Conservation (phyloP, 441 rosid genomes). For the Macaranga tanarius region DNA sequence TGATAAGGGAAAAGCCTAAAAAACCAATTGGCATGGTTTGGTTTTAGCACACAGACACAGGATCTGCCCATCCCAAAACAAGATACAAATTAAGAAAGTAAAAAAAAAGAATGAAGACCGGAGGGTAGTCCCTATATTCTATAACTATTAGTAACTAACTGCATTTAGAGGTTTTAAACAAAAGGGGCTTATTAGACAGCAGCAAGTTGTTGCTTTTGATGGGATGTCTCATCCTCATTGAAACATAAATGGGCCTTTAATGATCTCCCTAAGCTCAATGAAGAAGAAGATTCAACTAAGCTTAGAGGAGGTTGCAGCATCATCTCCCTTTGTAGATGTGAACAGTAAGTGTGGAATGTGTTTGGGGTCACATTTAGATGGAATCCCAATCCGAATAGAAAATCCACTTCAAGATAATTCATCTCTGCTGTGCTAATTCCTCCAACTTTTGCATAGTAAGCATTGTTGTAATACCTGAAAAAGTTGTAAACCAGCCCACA, state of each 20-base stretch:
- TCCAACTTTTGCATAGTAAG: constrained; percentile 87
- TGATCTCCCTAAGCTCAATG: constrained; percentile 26
- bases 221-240: constrained; percentile 67
- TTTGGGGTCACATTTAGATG: constrained; percentile 74
- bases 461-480: constrained; percentile 81
- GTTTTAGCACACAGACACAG: constrained; percentile 15
- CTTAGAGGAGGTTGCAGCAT: constrained; percentile 43
- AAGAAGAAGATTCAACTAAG: constrained; percentile 32
- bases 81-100: not conserved
- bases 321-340: constrained; percentile 68
- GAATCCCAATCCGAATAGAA: constrained; percentile 82
- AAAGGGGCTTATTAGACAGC: constrained; percentile 29
- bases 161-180: constrained; percentile 17
- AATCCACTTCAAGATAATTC: constrained; percentile 87
- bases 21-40: not conserved
- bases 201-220: constrained; percentile 65
- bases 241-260: constrained; percentile 44
- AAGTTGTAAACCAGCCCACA: not conserved
- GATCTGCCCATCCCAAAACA: constrained; percentile 17
- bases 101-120: not conserved
- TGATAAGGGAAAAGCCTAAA: not conserved
- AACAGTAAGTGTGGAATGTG: constrained; percentile 61
- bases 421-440: constrained; percentile 87
- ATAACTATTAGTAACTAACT: constrained; percentile 28
- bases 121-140: constrained; percentile 22